phyloP scores from a whole-genome alignment of 345 rosid genomes.

The Boechera retrofracta region DNA sequence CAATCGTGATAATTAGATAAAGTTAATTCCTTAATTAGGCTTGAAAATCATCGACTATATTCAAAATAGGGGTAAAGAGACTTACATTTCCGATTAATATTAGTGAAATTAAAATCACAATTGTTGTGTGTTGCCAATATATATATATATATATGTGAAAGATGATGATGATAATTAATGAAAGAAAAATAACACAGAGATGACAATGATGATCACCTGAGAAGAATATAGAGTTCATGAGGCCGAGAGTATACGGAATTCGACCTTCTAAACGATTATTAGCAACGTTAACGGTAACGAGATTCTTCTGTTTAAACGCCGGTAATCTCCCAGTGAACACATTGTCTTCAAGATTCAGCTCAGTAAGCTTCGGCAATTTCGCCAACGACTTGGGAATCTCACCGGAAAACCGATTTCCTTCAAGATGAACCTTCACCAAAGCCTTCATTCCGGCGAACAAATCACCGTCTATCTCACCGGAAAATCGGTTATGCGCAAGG shows the following conservation, averaged over 20 bases:
- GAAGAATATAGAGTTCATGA: slow-evolving; percentile 50
- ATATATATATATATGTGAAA: neutral
- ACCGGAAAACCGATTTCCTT: slow-evolving; percentile 58
- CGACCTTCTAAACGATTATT: slow-evolving; percentile 60
- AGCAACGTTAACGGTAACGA: slow-evolving; percentile 53
- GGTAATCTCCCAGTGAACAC: slow-evolving; percentile 64
- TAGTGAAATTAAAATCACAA: neutral
- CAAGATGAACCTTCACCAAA: slow-evolving; percentile 60
- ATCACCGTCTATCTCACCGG: slow-evolving; percentile 53
- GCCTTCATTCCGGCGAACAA: slow-evolving; percentile 59
- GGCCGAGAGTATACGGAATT: slow-evolving; percentile 54
- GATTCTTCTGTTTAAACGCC: slow-evolving; percentile 48
- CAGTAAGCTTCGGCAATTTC: slow-evolving; percentile 49
- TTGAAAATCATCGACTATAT: no score
- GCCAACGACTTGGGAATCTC: slow-evolving; percentile 61
- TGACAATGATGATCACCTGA: slow-evolving; percentile 46
- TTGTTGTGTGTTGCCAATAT: no score
- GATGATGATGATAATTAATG: no score
- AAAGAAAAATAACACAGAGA: neutral
- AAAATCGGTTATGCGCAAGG: slow-evolving; percentile 61
- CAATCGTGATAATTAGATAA: neutral
- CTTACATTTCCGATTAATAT: neutral
- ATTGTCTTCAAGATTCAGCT: slow-evolving; percentile 62
- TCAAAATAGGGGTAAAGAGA: no score
- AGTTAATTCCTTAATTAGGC: neutral